Base-by-base conservation (phyloP, 2,329 filamentous ascomycete genomes). In the Geoglossum cookeanum region DNA sequence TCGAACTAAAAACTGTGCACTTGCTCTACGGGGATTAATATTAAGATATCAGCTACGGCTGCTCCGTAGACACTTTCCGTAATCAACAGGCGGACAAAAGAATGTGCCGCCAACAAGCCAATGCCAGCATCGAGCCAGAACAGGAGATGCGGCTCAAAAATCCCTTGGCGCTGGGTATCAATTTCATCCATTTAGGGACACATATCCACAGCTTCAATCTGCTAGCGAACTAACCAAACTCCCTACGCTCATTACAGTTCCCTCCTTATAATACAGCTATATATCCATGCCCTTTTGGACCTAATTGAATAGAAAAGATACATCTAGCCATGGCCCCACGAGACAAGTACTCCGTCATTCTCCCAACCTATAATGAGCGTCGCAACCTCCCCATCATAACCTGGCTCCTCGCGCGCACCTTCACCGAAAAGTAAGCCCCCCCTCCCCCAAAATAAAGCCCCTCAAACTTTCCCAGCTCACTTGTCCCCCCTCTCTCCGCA, bases 321-420 rank as follows among this genome's bases (percentile, higher is more conserved):
- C 39, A 9, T 15, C 5, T 8, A 37, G 22, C 60, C 58, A 70
- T 68, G 67, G 65, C 69, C 54, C 63, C 69, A 54, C 74, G 76
- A 63, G 77, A 92, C 78, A 94, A 91, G 74, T 98, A 96, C 79
- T 95, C 91, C 63, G 84, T 98, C 68, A 91, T 98, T 68, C 81
- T 98, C 62, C 92, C 92, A 58, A 98, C 92, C 61, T 98, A 95
- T 81, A 97, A 98, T 71, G 92, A 98, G 79, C 87, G 92, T 68
- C 83, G 83, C 71, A 98, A 98, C 74, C 81, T 98, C 63, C 92
- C 92, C 66, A 92, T 98, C 70, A 88, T 97, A 68, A 81, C 85
- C 67, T 97, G 89, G 87, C 76, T 98, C 70, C 79, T 98, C 63
- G 87, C 94, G 74, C 84, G 83, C 70, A 96, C 84, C 61, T 97